Base-by-base conservation (phyloP, 2,329 filamentous ascomycete genomes). In the Cryoendolithus antarcticus region DNA sequence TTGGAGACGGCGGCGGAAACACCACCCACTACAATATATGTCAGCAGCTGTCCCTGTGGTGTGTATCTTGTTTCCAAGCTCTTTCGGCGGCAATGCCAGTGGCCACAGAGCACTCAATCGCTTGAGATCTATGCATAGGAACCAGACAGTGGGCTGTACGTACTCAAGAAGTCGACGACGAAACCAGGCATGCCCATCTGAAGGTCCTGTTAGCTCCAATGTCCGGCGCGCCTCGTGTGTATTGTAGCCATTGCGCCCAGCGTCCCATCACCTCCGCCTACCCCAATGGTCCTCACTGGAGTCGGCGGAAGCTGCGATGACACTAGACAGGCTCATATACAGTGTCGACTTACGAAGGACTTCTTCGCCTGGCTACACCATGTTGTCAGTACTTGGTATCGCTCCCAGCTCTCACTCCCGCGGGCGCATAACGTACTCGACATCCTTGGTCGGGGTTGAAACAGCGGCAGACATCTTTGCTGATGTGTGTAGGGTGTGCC, bases 1-100 rank as follows among this genome's bases (percentile, higher is more conserved):
- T 98, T 98, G 68, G 91, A 98, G 82, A 98, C 88, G 71, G 91
- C 91, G 71, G 91, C 91, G 65, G 91, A 95, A 59, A 98, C 82
- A 95, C 91, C 91, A 82, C 91, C 91, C 91, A 98, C 86, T 93
- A 59, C 63, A 58, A 52, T 55, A 57, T 52, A 39, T 39, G 62
- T 72, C 61, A 72, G 70, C 61, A 19, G 34, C 35, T 47, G 36
- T 35, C 40, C 43, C 8, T 12, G 8, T 19, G 9, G 5, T 33
- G n/a, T 24, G 35, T 30, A 75, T 31, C 37, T 32, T 10, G 12
- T 34, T 41, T 44, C 48, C 46, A 45, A 44, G 48, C 53, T 56
- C 54, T 57, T 57, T 53, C 53, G 44, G 43, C 28, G 21, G n/a
- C 15, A 19, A 19, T 19, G 15, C 15, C 15, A 5, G 15, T 19